Evolutionary conservation across 768 basidiomycete species (phyloP), one percentile per base, ranked within the genome.

Genomic region (Termitomyces sp.): DNA sequence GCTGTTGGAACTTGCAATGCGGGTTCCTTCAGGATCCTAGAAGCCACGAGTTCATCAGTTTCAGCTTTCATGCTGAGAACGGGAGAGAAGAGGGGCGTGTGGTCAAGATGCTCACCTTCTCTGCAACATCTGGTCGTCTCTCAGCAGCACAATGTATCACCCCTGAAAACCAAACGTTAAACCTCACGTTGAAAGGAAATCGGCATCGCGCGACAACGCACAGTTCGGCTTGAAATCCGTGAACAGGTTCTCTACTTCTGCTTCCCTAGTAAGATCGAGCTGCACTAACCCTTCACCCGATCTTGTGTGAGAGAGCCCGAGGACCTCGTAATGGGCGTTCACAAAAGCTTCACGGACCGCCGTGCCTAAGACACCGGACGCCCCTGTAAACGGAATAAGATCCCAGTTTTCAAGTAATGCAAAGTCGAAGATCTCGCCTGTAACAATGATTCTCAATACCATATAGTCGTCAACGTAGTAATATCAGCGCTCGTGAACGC

Each of bases 71-170:
- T 28, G 15, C 53, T 24, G 18, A 18, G 38, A 22, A 53, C 54
- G 6, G 16, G 40, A 32, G 6, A 40, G 15, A 53, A 54, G 20
- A 28, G 22, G 28, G 28, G 11, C 16, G 12, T 24, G 55, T 16
- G 42, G 13, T 81, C 54, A 64, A 55, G n/a, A 35, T 7, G 6
- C 55, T 28, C 32, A 91, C 94, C 78, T 90, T 90, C 73, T 96
- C 93, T 59, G 94, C 95, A 13, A 93, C 91, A 70, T 98, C 95
- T 5, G 96, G 94, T 48, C 95, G 79, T 63, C 96, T 77, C 75
- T 98, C 96, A 2, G 96, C 96, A 15, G 96, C 96, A 68, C 95
- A 97, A 70, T 98, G 96, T 16, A 98, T 87, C 42, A 98, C 86
- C 87, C 90, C 89, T 90, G 69, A 11, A 35, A 65, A 67, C 54